Base-by-base conservation (phyloP, 108 stramenopile genomes). In the Nannochloropsis oceanica region DNA sequence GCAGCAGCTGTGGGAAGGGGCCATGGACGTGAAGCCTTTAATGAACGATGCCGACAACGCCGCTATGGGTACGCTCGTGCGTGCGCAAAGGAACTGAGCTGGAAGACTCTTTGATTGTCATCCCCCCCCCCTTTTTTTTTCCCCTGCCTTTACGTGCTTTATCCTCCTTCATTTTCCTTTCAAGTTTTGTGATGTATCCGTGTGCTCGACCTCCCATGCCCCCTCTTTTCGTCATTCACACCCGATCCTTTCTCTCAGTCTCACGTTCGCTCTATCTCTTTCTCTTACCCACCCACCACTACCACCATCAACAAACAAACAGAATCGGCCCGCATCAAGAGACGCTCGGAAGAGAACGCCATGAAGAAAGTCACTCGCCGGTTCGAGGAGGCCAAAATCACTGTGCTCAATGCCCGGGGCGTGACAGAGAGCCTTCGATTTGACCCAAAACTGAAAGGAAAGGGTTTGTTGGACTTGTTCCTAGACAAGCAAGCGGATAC, bases 381-480 rank as follows among this genome's bases (percentile, higher is more conserved):
- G 25, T 86, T 89, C 83, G 85, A 89, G 80, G 59, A 43, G 22
- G 88, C 82, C 34, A 89, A 86, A 22, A 27, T 85, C 14, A 43
- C 82, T 82, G 87, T 87, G 20, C 27, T 89, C 80, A 79, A 83
- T 20, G 80, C 82, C 73, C 79, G 88, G 42, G 88, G 88, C 24
- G 80, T 86, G 20, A 89, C 22, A 14, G 88, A 89, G 59, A 80
- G n/a, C 59, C 20, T 89, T 20, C 85, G 85, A 13, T 89, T 89
- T 46, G 88, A 89, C 85, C 88, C 88, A 24, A 89, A 85, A 81
- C 82, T 89, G 25, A 89, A 89, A 44, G 84, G 82, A 24, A 89
- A 82, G 87, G 88, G 88, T 11, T 44, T 89, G 82, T 81, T 89
- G 82, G 88, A 89, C 27, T 24, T 89, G 12, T 80, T 9, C 46